Evolutionary conservation across 129 eudicot genomes (phyloP), one percentile per base, ranked within the genome.

Genomic region (Helianthus annuus): DNA sequence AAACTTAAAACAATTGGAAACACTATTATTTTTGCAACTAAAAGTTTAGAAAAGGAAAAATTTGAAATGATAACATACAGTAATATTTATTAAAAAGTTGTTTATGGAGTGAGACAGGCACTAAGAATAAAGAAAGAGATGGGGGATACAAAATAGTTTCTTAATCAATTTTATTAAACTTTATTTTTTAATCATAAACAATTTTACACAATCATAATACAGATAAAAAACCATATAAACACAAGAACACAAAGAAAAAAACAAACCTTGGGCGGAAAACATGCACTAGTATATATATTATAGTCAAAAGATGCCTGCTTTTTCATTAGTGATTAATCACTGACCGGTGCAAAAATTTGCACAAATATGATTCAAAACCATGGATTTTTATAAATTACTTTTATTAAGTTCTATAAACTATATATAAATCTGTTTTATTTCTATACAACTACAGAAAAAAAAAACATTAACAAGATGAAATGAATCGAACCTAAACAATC

Each of bases 81-180:
- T 24, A 24, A 11, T 36, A 16, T 34, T 34, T 54, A 16, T 10
- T 22, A 13, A 40, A 66, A 66, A 55, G 80, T 60, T 68, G n/a
- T 67, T 76, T 48, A 61, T 0, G 14, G 74, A 76, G 14, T 59
- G 55, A 57, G 80, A 76, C 75, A 46, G 49, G 54, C 75, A 58
- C 61, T 68, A 68, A 68, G 46, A 69, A 42, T 42, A 42, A 76
- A 67, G 58, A 55, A 66, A 48, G 29, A 56, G 48, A 34, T 4
- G 68, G 68, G 7, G 8, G 15, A 39, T 9, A n/a, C 36, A 42
- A 42, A n/a, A 39, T 39, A 7, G 49, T 39, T 38, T 9, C 11
- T 63, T 57, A 16, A 60, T 2, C 40, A 13, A 9, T 12, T 60
- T 29, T 60, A 11, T 27, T 10, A 11, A 60, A 29, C 12, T 4